Conservation (phyloP, 495 filamentous ascomycete species). For the Tuber microsphaerosporum region DNA sequence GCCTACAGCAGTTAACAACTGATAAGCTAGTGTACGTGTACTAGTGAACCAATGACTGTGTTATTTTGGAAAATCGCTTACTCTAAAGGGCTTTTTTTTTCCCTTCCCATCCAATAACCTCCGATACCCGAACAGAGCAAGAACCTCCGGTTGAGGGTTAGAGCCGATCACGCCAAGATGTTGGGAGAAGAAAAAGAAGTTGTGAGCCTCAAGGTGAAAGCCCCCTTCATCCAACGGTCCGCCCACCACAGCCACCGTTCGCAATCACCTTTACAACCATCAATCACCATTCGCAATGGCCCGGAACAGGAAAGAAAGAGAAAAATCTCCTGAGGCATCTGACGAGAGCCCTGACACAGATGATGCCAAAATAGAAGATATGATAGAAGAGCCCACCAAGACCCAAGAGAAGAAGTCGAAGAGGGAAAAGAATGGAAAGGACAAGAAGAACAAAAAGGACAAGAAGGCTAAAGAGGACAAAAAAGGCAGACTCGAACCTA, state of each 20-base stretch:
- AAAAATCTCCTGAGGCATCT: background rate
- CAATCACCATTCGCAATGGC: conserved; percentile 10
- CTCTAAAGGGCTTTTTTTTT: background rate
- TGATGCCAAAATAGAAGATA: conserved; percentile 7
- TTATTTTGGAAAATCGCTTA: background rate
- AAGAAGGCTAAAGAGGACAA: conserved; percentile 20
- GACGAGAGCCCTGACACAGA: conserved; percentile 5
- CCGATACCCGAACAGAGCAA: background rate
- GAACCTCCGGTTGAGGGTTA: background rate
- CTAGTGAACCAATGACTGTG: background rate
- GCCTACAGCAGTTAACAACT: background rate
- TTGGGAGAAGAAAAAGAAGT: conserved; percentile 10
- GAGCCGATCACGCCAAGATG: conserved; percentile 13
- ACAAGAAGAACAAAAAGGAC: conserved; percentile 10
- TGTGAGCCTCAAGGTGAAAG: conserved; percentile 7
- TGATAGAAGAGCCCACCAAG: conserved; percentile 8
- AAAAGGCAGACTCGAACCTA: conserved; percentile 9
- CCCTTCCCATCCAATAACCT: background rate
- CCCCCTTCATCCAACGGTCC: background rate
- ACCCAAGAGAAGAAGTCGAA: conserved; percentile 13
- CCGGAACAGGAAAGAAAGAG: conserved; percentile 16
- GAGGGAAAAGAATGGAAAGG: conserved; percentile 13
- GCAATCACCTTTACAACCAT: conserved; percentile 2
- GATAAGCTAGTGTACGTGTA: background rate
- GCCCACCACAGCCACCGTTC: background rate